phyloP scores from a whole-genome alignment of 352 stramenopile genomes.

The Pythium sp. region DNA sequence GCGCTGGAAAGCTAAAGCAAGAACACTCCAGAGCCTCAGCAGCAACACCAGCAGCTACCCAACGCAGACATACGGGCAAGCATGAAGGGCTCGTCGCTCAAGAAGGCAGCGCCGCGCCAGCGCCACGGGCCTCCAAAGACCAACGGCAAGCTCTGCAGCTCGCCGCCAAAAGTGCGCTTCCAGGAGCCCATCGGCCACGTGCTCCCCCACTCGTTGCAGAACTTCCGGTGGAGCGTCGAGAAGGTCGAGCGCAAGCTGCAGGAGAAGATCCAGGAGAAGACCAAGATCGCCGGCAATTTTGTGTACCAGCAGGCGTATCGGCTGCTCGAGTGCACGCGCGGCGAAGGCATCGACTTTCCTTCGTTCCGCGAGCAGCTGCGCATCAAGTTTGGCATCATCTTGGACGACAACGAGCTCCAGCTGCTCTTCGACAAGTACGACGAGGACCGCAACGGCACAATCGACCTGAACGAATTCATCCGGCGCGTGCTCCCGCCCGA shows the following conservation, averaged over 20 bases:
- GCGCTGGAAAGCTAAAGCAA: neutral
- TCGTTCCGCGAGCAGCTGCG: constrained; percentile 75
- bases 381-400: constrained; percentile 77
- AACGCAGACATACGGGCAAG: neutral
- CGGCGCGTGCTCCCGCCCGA: constrained; percentile 67
- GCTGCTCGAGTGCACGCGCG: constrained; percentile 67
- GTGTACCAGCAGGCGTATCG: constrained; percentile 86
- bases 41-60: neutral
- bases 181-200: constrained; percentile 57
- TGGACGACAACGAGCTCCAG: constrained; percentile 67
- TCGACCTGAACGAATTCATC: constrained; percentile 85
- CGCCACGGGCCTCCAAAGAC: constrained; percentile 3
- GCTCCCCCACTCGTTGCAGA: constrained; percentile 58
- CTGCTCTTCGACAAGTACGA: constrained; percentile 87
- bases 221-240: constrained; percentile 74
- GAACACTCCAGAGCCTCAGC: neutral
- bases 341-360: constrained; percentile 72
- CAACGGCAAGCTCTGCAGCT: constrained; percentile 34
- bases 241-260: constrained; percentile 82
- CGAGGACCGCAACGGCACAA: constrained; percentile 72
- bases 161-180: constrained; percentile 57
- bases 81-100: constrained; percentile 46
- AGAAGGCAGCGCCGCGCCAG: constrained; percentile 20
- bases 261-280: constrained; percentile 86
- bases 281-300: constrained; percentile 80